Evolutionary conservation across 805 yeast species (phyloP).

Genomic region (Peterozyma toletana): DNA sequence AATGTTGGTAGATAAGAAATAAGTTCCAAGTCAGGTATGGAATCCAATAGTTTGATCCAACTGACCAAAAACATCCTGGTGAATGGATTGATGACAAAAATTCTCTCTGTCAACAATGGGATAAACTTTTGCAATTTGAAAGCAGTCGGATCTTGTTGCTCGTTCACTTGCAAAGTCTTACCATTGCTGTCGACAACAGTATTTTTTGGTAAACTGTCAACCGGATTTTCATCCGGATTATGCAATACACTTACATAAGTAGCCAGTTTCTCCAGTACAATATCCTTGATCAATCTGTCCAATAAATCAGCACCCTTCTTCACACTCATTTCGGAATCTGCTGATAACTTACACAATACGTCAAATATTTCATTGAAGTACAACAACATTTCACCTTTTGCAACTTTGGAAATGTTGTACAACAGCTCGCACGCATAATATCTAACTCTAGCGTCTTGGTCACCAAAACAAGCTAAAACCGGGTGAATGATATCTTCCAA

Average conservation of each 20-base stretch:
- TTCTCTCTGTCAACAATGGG: constrained; percentile 85
- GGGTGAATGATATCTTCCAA: constrained; percentile 86
- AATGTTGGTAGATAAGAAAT: constrained; percentile 85
- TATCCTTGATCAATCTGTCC: constrained; percentile 86
- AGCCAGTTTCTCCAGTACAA: constrained; percentile 90
- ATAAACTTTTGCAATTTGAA: constrained; percentile 83
- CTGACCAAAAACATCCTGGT: constrained; percentile 88
- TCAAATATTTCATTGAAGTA: constrained; percentile 95
- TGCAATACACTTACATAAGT: constrained; percentile 73
- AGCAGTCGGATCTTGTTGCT: constrained; percentile 58
- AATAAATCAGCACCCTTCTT: constrained; percentile 92
- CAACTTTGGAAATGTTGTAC: constrained; percentile 93
- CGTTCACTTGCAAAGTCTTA: constrained; percentile 51
- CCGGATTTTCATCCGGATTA: constrained; percentile 21
- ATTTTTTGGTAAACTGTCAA: constrained; percentile 28
- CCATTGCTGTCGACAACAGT: constrained; percentile 49
- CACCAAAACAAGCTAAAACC: constrained; percentile 91
- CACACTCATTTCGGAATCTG: constrained; percentile 86
- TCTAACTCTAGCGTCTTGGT: constrained; percentile 94
- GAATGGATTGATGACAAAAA: constrained; percentile 87
- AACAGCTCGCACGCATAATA: constrained; percentile 95
- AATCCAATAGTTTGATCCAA: constrained; percentile 89
- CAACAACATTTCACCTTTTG: constrained; percentile 86
- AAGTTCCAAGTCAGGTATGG: constrained; percentile 86
- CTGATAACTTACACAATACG: constrained; percentile 80